Conservation (phyloP, 805 yeast species). For the Blastobotrys chiropterorum region DNA sequence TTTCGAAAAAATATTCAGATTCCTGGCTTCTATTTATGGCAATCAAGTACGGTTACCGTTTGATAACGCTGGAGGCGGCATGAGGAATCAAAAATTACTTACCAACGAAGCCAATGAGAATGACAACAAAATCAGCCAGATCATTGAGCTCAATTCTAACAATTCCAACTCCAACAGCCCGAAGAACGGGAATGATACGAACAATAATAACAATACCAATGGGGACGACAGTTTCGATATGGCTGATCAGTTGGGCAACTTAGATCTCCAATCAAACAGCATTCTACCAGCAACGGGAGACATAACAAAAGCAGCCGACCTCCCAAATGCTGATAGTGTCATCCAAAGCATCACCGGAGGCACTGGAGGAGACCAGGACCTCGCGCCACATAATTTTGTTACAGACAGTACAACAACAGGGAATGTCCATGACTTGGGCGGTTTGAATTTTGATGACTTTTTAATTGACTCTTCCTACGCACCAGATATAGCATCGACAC, state of each 20-base stretch:
- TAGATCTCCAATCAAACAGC: background rate
- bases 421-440: background rate
- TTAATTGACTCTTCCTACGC: slow-evolving; percentile 16
- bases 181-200: background rate
- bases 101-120: background rate
- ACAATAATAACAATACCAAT: background rate
- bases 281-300: background rate
- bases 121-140: background rate
- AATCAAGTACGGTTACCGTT: background rate
- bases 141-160: background rate
- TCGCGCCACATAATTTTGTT: background rate
- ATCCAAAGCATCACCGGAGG: background rate
- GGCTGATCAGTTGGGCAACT: background rate
- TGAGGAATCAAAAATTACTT: background rate
- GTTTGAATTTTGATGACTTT: slow-evolving; percentile 26
- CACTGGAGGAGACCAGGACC: background rate
- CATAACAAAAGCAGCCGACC: background rate
- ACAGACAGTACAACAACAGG: background rate
- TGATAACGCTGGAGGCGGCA: background rate
- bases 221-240: background rate
- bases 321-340: background rate
- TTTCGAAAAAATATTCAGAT: slow-evolving; percentile 77
- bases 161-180: background rate
- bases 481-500: background rate
- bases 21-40: background rate